Evolutionary conservation across 2,329 filamentous ascomycete genomes (phyloP).

Genomic region (Paecilomyces fulvus): DNA sequence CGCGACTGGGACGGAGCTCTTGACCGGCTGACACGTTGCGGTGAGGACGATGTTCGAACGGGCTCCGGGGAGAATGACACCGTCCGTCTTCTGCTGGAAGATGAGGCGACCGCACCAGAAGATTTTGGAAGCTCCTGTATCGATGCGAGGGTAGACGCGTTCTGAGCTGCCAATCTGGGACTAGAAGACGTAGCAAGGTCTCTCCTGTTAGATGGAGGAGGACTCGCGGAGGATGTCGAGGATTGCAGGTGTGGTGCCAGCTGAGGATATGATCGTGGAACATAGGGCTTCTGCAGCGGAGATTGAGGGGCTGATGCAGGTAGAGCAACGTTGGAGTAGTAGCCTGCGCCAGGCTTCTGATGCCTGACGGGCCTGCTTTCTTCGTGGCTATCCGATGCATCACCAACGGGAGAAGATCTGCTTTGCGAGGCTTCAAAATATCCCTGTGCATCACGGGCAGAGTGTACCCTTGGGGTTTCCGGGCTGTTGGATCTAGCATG

Average conservation of each 20-base stretch:
- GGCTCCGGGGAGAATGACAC: neutral
- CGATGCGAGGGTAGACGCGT: neutral
- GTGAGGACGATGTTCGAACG: neutral
- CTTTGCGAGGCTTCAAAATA: constrained; percentile 11
- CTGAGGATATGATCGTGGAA: neutral
- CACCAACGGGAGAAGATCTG: neutral
- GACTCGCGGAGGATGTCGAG: neutral
- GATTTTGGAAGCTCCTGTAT: neutral
- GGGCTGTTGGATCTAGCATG: constrained; percentile 26
- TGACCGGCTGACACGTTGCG: neutral
- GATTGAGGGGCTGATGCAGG: constrained; percentile 4
- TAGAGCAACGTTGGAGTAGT: constrained; percentile 4
- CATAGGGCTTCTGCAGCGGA: constrained; percentile 1
- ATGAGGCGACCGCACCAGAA: neutral
- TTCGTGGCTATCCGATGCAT: neutral
- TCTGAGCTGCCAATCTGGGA: neutral
- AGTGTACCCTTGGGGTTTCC: neutral
- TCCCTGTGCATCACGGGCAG: constrained; percentile 5
- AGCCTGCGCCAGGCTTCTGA: neutral
- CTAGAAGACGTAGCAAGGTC: neutral
- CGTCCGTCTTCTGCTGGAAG: neutral
- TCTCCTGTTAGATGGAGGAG: neutral
- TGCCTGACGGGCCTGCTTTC: neutral
- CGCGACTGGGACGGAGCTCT: neutral
- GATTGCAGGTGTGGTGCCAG: neutral